Conservation (phyloP, 495 filamentous ascomycete species). For the Aspergillus ellipticus region DNA sequence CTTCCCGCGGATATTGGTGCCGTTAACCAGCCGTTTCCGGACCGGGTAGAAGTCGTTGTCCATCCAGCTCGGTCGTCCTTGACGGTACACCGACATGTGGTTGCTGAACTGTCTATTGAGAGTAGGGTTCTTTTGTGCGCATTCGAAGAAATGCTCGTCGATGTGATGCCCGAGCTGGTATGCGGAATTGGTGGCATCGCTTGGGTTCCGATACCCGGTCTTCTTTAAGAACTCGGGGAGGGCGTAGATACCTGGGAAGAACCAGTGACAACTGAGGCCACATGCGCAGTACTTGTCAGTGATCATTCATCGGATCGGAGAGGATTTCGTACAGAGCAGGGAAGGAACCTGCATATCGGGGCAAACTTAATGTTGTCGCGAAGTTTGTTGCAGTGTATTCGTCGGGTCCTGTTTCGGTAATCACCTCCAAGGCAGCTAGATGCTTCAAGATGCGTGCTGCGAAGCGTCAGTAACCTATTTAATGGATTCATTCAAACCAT, state of each 20-base stretch:
- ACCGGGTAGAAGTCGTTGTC: conserved; percentile 45
- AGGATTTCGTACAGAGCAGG: conserved; percentile 16
- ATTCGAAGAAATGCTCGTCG: conserved; percentile 22
- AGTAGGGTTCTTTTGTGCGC: conserved; percentile 12
- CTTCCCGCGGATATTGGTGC: conserved; percentile 8
- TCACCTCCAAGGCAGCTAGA: conserved; percentile 41
- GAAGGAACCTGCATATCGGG: conserved; percentile 25
- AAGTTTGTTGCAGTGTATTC: conserved; percentile 37
- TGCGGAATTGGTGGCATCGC: conserved; percentile 19
- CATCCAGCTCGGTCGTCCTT: conserved; percentile 43
- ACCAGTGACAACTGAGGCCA: conserved; percentile 15
- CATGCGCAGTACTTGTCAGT: neutral
- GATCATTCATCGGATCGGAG: neutral
- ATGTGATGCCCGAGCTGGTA: conserved; percentile 23
- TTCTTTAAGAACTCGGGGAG: conserved; percentile 23
- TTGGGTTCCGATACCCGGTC: conserved; percentile 23
- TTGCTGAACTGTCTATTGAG: conserved; percentile 35
- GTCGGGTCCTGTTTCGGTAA: conserved; percentile 35
- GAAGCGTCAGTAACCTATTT: neutral
- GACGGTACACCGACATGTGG: conserved; percentile 44
- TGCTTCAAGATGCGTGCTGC: conserved; percentile 37
- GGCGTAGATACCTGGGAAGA: conserved; percentile 16
- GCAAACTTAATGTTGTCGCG: conserved; percentile 30
- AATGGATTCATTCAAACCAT: too few species aligned
- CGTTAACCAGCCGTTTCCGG: conserved; percentile 24